Evolutionary conservation across 306 rosid species (phyloP).

Genomic region (Inga oerstediana): DNA sequence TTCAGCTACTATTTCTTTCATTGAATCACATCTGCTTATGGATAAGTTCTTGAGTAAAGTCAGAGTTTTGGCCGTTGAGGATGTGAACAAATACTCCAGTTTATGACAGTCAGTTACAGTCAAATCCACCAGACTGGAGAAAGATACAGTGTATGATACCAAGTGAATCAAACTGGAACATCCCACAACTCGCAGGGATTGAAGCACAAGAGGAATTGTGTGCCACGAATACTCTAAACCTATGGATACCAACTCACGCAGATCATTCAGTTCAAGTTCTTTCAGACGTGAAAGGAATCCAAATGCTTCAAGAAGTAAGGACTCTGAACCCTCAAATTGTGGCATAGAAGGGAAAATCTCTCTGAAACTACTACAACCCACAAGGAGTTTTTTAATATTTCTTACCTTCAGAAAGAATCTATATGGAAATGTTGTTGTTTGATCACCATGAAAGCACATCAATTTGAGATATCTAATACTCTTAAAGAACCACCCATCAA

Average conservation of each 20-base stretch:
- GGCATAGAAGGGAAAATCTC: constrained; percentile 13
- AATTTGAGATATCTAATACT: neutral
- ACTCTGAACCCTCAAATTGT: neutral
- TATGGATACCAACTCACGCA: neutral
- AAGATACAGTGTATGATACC: neutral
- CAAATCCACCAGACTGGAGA: neutral
- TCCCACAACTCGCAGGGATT: neutral
- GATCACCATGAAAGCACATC: neutral
- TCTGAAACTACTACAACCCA: neutral
- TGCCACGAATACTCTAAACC: constrained; percentile 27
- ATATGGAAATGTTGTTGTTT: neutral
- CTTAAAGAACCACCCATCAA: neutral
- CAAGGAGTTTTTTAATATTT: neutral
- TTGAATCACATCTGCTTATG: neutral
- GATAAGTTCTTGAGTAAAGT: neutral
- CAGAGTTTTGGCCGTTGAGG: neutral
- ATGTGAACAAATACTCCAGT: neutral
- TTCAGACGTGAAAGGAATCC: constrained; percentile 12
- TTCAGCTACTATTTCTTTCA: neutral
- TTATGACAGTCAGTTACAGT: neutral
- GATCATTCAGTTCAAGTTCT: neutral
- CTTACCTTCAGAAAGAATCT: constrained; percentile 9
- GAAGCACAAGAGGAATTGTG: neutral
- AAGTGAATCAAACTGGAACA: constrained; percentile 13
- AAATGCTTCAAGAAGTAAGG: neutral